A percentile compares a stretch with the other conserved stretches of the same genome.
Evolutionary conservation across 208 protist species (phyloP).

Genomic region (Trypanosoma scelopori): DNA sequence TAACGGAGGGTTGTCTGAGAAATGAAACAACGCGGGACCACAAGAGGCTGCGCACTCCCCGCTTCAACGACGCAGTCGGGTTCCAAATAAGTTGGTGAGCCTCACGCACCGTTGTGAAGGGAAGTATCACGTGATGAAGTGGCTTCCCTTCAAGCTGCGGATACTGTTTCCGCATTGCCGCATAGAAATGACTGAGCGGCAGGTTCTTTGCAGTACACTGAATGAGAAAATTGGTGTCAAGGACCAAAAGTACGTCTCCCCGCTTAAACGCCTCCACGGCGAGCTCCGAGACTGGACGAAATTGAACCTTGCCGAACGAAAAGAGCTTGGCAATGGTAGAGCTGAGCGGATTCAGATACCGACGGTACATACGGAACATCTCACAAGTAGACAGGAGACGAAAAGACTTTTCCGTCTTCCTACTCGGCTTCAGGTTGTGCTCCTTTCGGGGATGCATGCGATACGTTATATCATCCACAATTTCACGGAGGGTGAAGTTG

Average conservation of each 20-base stretch:
- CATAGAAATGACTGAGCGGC: constrained; percentile 67
- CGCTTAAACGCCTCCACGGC: constrained; percentile 37
- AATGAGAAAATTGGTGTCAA: constrained; percentile 88
- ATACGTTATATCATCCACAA: constrained; percentile 51
- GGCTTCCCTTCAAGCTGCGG: constrained; percentile 33
- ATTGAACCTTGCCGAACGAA: constrained; percentile 48
- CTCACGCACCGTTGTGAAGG: constrained; percentile 79
- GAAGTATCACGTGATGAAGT: constrained; percentile 50
- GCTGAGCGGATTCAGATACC: constrained; percentile 47
- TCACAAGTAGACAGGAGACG: constrained; percentile 50
- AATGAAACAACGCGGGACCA: constrained; percentile 68
- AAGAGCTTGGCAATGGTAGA: constrained; percentile 49
- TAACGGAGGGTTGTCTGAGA: constrained; percentile 47
- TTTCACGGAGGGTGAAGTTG: constrained; percentile 45
- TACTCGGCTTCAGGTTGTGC: background rate
- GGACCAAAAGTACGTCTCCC: constrained; percentile 44
- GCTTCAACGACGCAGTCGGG: constrained; percentile 32
- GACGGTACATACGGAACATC: constrained; percentile 45
- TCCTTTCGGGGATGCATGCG: constrained; percentile 50
- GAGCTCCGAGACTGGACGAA: constrained; percentile 36
- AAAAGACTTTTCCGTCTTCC: constrained; percentile 36
- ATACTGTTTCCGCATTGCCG: constrained; percentile 53
- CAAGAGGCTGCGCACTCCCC: constrained; percentile 47
- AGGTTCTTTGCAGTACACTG: constrained; percentile 77
- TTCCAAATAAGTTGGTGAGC: constrained; percentile 66